Evolutionary conservation across 225 moss, liverwort and hornwort genomes (phyloP).

Genomic region (Asterella californica): DNA sequence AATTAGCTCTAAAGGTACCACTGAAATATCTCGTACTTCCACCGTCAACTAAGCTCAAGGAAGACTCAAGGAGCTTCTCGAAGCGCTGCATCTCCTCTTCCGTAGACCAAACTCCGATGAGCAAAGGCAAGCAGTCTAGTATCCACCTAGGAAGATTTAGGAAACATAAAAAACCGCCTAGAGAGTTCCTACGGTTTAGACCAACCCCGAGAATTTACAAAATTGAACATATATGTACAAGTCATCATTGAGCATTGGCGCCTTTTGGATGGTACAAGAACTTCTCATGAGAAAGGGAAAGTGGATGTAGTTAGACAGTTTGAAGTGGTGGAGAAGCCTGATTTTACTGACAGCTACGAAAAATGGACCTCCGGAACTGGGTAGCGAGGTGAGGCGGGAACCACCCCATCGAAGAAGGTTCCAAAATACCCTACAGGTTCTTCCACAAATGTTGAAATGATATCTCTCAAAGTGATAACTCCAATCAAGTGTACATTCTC

Average conservation of each 20-base stretch:
- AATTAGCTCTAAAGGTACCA: not conserved
- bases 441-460: conserved; percentile 35
- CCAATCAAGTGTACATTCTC: conserved; percentile 37
- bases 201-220: not conserved
- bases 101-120: not conserved
- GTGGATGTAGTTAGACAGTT: too few species aligned
- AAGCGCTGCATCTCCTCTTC: not conserved
- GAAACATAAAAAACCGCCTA: not conserved
- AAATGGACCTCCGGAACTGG: not conserved
- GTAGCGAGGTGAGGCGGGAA: conserved; percentile 24
- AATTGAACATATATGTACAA: not conserved
- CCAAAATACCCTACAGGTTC: conserved; percentile 23
- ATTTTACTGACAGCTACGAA: too few species aligned
- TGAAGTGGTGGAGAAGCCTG: too few species aligned
- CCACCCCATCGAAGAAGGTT: conserved; percentile 20
- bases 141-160: not conserved
- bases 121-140: not conserved
- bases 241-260: not conserved
- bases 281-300: not conserved
- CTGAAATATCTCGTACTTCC: not conserved
- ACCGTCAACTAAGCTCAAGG: not conserved
- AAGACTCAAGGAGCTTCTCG: not conserved
- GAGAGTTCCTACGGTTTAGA: not conserved
- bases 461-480: conserved; percentile 65
- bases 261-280: not conserved